Evolutionary conservation across 2,329 filamentous ascomycete species (phyloP).

Genomic region (Neofusicoccum sp.): DNA sequence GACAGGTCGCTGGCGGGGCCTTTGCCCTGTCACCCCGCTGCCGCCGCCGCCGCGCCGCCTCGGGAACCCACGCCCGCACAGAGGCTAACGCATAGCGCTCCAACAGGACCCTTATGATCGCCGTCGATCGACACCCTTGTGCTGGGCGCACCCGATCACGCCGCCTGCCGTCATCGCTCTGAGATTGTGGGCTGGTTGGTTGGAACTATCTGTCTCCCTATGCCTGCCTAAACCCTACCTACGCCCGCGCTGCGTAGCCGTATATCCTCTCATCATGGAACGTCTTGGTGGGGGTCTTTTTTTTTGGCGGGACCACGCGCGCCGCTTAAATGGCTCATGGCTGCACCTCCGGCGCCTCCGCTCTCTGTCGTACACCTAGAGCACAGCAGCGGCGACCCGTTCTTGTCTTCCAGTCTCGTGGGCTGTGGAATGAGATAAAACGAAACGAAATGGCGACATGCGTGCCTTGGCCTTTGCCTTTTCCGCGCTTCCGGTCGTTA

Average conservation of each 20-base stretch:
- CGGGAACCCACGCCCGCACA: not conserved
- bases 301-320: constrained; percentile 2
- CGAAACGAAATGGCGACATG: no score
- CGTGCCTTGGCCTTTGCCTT: no score
- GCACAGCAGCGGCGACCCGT: not conserved
- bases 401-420: not conserved
- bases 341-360: not conserved
- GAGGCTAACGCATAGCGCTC: not conserved
- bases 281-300: not conserved
- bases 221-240: not conserved
- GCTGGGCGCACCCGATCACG: not conserved
- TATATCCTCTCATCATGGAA: not conserved
- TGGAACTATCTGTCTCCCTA: not conserved
- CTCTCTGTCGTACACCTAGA: not conserved
- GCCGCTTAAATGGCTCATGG: constrained; percentile 3
- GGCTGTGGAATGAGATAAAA: not conserved
- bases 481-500: no score
- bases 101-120: constrained; percentile 15
- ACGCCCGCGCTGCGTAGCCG: not conserved
- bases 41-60: not conserved
- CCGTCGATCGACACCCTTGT: not conserved
- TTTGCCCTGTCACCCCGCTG: not conserved
- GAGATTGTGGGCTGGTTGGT: not conserved
- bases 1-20: not conserved
- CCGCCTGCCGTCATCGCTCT: not conserved